Base-by-base conservation (phyloP, 2,329 filamentous ascomycete species). In the Penicillium olsonii region DNA sequence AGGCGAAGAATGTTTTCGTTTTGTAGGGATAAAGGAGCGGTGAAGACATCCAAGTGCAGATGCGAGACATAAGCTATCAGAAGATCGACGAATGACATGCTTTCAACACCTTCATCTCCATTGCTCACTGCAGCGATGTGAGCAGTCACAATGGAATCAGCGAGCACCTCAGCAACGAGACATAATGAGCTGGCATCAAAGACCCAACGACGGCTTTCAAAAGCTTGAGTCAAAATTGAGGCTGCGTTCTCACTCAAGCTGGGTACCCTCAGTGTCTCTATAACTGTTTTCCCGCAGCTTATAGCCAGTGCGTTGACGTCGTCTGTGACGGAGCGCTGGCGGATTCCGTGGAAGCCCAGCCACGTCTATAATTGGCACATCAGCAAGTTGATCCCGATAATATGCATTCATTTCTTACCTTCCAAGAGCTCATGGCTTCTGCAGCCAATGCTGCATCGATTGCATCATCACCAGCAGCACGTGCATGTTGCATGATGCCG, bases 61-160 rank as follows among this genome's bases (percentile, higher is more conserved):
- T 64, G 53, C 2, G 62, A 62, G 26, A 70, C 58, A 52, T 70
- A 74, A 29, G 66, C 67, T 38, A 73, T 56, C 8, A 75, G 48
- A 17, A 75, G 68, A 22, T 74, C 71, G 46, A 74, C 52, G 42
- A 71, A 74, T 8, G 65, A 60, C 65, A 72, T 69, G 24, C 65
- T 64, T 4, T 74, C 71, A 9, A 64, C 56, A 19, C 68, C 71
- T 40, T 67, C 70, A 37, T 72, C 65, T 9, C 66, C 68, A 14
- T 69, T 63, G 19, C 68, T 55, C 4, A 73, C 55, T 5, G 63
- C 61, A 18, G 64, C 39, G 17, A 70, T 60, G 42, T 69, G 67
- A 9, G 61, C 49, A 26, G 67, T 62, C 5, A 70, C 70, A 29
- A 61, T 48, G 15, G 59, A 53, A 37, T 69, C 56, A 10, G 68